A percentile compares a stretch with the other conserved stretches of the same genome.
Evolutionary conservation across 139 green algal species (phyloP).

Genomic region (Volvox africanus): DNA sequence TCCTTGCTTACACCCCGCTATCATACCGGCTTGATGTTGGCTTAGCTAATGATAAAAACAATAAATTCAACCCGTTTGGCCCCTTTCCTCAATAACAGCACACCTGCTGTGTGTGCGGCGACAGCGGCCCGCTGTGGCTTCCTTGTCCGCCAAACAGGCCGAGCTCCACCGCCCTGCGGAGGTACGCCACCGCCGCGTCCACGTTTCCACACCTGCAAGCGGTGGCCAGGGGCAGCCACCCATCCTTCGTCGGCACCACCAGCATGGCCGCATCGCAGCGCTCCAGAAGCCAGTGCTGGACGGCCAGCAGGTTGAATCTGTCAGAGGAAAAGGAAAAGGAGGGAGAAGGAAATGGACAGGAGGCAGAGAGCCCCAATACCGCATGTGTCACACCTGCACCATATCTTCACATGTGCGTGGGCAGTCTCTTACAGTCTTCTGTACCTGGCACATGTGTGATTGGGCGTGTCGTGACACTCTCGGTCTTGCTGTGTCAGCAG

Average conservation of each 20-base stretch:
- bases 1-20: not conserved
- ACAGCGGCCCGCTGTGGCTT: too few relatives aligned
- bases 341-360: not conserved
- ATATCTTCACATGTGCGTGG: too few relatives aligned
- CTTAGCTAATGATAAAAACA: not conserved
- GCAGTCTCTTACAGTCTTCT: too few relatives aligned
- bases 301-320: not conserved
- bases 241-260: not conserved
- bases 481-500: slow-evolving; percentile 1
- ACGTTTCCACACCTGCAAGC: not conserved
- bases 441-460: slow-evolving; percentile 2
- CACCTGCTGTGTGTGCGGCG: too few relatives aligned
- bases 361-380: too few relatives aligned
- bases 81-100: too few relatives aligned
- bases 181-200: not conserved
- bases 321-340: too few relatives aligned
- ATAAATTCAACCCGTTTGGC: not conserved
- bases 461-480: not conserved
- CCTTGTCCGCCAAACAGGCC: not conserved
- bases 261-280: not conserved
- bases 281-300: slow-evolving; percentile 20
- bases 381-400: too few relatives aligned
- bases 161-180: not conserved
- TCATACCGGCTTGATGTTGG: not conserved
- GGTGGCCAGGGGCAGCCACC: slow-evolving; percentile 2